A percentile compares a stretch with the other conserved stretches of the same genome.
Evolutionary conservation across 2,329 filamentous ascomycete species (phyloP).

Genomic region (Pseudocercospora eumusae): DNA sequence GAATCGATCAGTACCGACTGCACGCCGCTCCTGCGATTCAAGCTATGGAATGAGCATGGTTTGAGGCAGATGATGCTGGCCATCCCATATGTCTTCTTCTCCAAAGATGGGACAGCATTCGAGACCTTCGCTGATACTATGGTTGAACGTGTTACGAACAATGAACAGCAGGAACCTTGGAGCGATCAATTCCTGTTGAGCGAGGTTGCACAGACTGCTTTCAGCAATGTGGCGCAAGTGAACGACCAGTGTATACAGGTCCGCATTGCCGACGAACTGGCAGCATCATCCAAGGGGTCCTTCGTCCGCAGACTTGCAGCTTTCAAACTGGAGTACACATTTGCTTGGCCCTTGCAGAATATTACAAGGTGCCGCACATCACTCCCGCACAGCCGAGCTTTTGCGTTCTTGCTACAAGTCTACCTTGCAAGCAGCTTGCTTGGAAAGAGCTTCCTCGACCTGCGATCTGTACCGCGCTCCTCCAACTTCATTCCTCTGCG

Average conservation of each 20-base stretch:
- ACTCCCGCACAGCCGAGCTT: constrained; percentile 68
- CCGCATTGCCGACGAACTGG: constrained; percentile 53
- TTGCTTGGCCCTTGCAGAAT: constrained; percentile 65
- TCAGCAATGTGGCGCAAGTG: constrained; percentile 55
- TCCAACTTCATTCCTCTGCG: constrained; percentile 58
- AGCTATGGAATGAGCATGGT: constrained; percentile 69
- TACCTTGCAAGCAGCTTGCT: constrained; percentile 70
- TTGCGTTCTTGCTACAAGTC: constrained; percentile 75
- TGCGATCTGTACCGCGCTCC: constrained; percentile 15
- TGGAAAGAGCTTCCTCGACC: constrained; percentile 51
- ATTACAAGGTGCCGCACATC: constrained; percentile 69
- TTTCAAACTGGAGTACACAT: constrained; percentile 32
- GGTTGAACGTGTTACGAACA: constrained; percentile 71
- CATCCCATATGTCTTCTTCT: constrained; percentile 73
- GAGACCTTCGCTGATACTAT: constrained; percentile 67
- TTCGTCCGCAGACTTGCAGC: constrained; percentile 21
- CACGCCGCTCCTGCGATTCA: constrained; percentile 63
- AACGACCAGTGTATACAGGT: constrained; percentile 66
- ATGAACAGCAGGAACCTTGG: constrained; percentile 58
- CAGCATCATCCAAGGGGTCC: constrained; percentile 35
- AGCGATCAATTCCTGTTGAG: constrained; percentile 80
- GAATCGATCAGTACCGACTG: constrained; percentile 71
- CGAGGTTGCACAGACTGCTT: constrained; percentile 73
- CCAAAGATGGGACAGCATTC: constrained; percentile 69
- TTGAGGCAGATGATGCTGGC: constrained; percentile 65